Base-by-base conservation (phyloP, 2,329 filamentous ascomycete species). In the Cercospora zeae-maydis region DNA sequence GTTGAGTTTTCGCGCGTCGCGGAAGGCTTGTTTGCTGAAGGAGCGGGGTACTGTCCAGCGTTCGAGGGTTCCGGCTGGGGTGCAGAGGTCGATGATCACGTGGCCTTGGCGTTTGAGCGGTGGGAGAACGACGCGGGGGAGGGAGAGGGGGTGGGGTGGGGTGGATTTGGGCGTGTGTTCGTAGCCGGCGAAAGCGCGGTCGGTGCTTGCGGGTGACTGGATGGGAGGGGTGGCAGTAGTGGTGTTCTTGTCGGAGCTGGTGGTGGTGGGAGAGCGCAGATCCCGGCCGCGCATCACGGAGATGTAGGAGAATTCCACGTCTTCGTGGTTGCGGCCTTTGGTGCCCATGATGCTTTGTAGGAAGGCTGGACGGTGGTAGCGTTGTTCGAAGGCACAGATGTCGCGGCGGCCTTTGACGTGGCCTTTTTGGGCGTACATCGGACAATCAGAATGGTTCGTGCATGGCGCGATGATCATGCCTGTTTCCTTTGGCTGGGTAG, bases 31-130 rank as follows among this genome's bases (percentile, higher is more conserved):
- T 70, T 85, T 88, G 75, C 88, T 88, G 77, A 88, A 95, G 63
- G 88, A 92, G 69, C 87, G 87, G 1, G 93, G 91, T 0, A 99
- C 88, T 0, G 89, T 95, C 95, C 95, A 99, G 60, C 95, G 90
- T 80, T 99, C 93, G 34, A 97, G 87, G 45, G 84, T 87, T 33
- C 91, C 95, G 0, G 86, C 83, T 0, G 93, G 89, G 0, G 95
- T 98, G 81, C 95, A 99, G 2, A 98, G 75, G 74, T 99, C 95
- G 30, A 99, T 80, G 14, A 89, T 91, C 47, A 98, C 88, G 75
- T 99, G 95, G 0, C 92, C 91, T 39, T 86, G 87, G 24, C 92
- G 86, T 80, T 99, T 99, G 63, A 99, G 81, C 0, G 95, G 92
- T 0, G 89, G 86, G 30, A 93, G 81, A 49, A 99, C 82, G 30